A percentile compares a stretch with the other conserved stretches of the same genome.
Evolutionary conservation across 768 basidiomycete genomes (phyloP).

Genomic region (Sarcomyxa edulis): DNA sequence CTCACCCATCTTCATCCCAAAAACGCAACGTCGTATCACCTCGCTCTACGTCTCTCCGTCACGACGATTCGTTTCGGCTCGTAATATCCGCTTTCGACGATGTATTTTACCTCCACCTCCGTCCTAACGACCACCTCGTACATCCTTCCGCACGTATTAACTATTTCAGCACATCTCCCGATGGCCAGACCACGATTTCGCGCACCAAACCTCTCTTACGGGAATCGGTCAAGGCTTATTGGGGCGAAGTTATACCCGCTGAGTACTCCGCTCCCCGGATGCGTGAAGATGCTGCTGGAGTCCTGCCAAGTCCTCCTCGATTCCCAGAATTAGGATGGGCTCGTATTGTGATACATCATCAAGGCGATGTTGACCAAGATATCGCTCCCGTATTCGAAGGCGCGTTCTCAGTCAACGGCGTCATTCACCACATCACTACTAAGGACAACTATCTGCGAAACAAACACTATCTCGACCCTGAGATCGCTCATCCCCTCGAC

Average conservation of each 20-base stretch:
- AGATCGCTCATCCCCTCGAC: slow-evolving; percentile 29
- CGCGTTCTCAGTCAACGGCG: slow-evolving; percentile 64
- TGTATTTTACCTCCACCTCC: slow-evolving; percentile 66
- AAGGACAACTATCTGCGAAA: slow-evolving; percentile 65
- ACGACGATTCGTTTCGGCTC: slow-evolving; percentile 69
- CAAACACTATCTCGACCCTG: slow-evolving; percentile 54
- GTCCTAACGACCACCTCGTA: slow-evolving; percentile 73
- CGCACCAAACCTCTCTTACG: slow-evolving; percentile 59
- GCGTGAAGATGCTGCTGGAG: slow-evolving; percentile 59
- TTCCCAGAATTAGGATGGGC: slow-evolving; percentile 67
- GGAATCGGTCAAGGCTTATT: slow-evolving; percentile 61
- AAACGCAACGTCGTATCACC: slow-evolving; percentile 29
- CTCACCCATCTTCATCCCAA: slow-evolving; percentile 15
- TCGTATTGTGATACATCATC: slow-evolving; percentile 67
- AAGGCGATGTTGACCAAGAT: slow-evolving; percentile 42
- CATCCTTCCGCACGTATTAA: slow-evolving; percentile 74
- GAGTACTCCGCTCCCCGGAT: slow-evolving; percentile 46
- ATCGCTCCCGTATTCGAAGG: slow-evolving; percentile 66
- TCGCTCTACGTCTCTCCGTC: slow-evolving; percentile 45
- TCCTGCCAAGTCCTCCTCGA: slow-evolving; percentile 32
- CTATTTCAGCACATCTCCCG: slow-evolving; percentile 44
- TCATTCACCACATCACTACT: slow-evolving; percentile 66
- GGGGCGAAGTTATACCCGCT: slow-evolving; percentile 68
- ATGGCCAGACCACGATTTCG: slow-evolving; percentile 44
- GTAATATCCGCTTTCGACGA: slow-evolving; percentile 62